These are phyloP conservation scores for Kwoniella sp. DNA, from an alignment of 768 basidiomycete genomes.

Conservation along the genomic window DNA sequence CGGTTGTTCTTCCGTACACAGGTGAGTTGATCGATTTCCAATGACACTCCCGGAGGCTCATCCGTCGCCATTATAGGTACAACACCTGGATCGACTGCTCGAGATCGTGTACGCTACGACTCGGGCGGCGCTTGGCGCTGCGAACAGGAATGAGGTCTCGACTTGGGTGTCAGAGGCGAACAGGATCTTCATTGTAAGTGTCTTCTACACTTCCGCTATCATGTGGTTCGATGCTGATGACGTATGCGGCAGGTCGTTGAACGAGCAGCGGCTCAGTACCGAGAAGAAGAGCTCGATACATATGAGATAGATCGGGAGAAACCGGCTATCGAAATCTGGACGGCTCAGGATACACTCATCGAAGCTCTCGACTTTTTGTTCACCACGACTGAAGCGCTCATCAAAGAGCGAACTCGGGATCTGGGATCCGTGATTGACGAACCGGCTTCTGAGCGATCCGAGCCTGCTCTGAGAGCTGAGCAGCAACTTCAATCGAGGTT, in stretches of 20 bases:
- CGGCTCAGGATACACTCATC: conserved; percentile 68
- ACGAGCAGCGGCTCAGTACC: conserved; percentile 72
- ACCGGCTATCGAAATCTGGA: conserved; percentile 70
- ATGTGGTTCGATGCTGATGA: not conserved
- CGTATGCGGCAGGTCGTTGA: conserved; percentile 64
- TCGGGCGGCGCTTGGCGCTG: conserved; percentile 51
- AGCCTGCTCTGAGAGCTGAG: conserved; percentile 19
- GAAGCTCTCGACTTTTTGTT: conserved; percentile 74
- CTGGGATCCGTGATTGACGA: conserved; percentile 53
- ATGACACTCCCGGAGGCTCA: not conserved
- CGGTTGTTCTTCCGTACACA: conserved; percentile 79
- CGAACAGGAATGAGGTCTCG: conserved; percentile 59
- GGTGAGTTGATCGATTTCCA: conserved; percentile 34
- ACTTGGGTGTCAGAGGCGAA: conserved; percentile 69
- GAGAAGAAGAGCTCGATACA: conserved; percentile 68
- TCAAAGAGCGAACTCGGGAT: conserved; percentile 52
- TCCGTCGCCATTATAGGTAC: conserved; percentile 55
- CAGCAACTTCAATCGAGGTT: conserved; percentile 49
- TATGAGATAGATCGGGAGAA: conserved; percentile 78
- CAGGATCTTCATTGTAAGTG: conserved; percentile 67
- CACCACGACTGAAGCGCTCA: conserved; percentile 57
- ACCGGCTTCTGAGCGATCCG: conserved; percentile 15
- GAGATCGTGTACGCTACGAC: conserved; percentile 56
- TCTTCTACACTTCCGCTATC: not conserved
- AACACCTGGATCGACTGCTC: conserved; percentile 69